Conservation (phyloP, 306 rosid species). For the Citrullus mucosospermus region DNA sequence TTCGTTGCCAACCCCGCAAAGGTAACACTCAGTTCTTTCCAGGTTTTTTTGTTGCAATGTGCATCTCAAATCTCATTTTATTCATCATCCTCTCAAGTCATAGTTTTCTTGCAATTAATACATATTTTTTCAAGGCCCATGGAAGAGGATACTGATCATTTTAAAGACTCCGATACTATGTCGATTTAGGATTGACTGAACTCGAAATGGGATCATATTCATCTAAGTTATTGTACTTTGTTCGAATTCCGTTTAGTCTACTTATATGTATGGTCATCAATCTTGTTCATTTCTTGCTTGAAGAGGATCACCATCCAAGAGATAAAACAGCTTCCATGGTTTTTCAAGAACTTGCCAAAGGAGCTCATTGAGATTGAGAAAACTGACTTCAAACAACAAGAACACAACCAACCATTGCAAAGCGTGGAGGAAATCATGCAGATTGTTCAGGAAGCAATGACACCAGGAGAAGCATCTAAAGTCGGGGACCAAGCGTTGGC, state of each 20-base stretch:
- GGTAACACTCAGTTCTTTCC: constrained; percentile 21
- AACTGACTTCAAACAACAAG: constrained; percentile 14
- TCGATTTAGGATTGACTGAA: background rate
- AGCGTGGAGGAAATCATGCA: constrained; percentile 55
- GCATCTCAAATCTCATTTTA: background rate
- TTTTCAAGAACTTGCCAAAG: constrained; percentile 49
- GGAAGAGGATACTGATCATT: background rate
- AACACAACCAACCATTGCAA: constrained; percentile 31
- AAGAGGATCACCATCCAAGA: constrained; percentile 70
- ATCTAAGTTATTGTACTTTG: background rate
- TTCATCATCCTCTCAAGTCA: background rate
- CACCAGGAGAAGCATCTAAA: constrained; percentile 37
- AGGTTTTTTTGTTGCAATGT: background rate
- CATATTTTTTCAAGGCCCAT: background rate
- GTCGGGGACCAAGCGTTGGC: constrained; percentile 23
- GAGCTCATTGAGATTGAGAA: constrained; percentile 52
- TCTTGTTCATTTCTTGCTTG: background rate
- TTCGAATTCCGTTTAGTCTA: background rate
- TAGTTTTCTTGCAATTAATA: background rate
- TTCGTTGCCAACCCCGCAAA: constrained; percentile 74
- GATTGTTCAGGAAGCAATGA: constrained; percentile 54
- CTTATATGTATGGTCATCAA: background rate
- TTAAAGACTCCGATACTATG: background rate
- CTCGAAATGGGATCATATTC: background rate
- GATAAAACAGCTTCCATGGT: constrained; percentile 83